Base-by-base conservation (phyloP, 352 stramenopile genomes). In the Blastocystis sp. region DNA sequence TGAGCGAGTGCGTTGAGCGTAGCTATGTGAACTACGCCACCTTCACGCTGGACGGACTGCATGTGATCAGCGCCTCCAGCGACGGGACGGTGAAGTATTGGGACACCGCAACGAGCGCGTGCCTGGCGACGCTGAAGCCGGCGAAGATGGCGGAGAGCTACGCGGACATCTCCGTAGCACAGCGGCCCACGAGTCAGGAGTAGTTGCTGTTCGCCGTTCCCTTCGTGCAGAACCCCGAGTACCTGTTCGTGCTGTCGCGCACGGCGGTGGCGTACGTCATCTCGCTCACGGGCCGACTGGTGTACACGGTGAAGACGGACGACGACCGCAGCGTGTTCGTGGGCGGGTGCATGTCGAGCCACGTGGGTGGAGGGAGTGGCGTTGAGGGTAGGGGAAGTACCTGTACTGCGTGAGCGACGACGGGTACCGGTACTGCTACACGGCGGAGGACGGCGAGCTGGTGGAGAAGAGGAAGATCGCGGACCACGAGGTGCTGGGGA, bases 41-140 rank as follows among this genome's bases (percentile, higher is more conserved):
- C 17, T 97, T 94, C 88, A 93, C 91, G 0, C 90, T 88, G 2
- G 92, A 95, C 69, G 91, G 90, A n/a, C 4, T 76, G 23, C 43
- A 76, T 3, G 62, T 84, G 41, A 90, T 97, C 1, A 97, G 94
- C 0, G 91, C 91, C 21, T 95, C 93, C 9, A 94, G 92, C 52
- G 95, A 98, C 90, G 95, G 94, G 64, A 97, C 92, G 2, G 89
- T 97, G 34, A 95, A 95, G 67, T 84, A 95, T 34, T 98, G 94
- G 94, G 92, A 94, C 89, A 82, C 89, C 59, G 94, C 94, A 62
- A 94, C 93, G n/a, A 90, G 91, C 2, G 93, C 95, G 89, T 94
- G 92, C 53, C 34, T 97, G 14, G 84, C 89, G 28, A 96, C 92
- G 65, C 92, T 96, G 74, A 89, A 90, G 19, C 91, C 93, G 2